These are phyloP conservation scores for Xylaria sp. DNA, from an alignment of 2,329 filamentous ascomycete species.

Conservation along the genomic window DNA sequence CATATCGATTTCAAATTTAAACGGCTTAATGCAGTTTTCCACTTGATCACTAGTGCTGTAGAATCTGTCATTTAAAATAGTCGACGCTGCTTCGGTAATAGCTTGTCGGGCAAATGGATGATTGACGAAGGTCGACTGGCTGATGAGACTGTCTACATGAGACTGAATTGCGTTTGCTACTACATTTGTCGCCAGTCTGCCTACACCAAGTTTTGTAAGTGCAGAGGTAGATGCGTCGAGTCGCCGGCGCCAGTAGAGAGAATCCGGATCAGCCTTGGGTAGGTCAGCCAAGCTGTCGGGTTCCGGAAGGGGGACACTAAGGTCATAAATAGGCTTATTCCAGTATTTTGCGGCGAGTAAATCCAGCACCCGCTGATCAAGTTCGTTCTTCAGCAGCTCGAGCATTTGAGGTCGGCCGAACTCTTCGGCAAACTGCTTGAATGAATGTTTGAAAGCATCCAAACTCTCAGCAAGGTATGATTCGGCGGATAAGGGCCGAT, in stretches of 20 bases:
- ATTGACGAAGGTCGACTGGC: conserved; percentile 83
- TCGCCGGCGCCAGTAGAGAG: conserved; percentile 92
- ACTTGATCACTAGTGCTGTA: conserved; percentile 98
- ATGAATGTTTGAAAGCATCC: conserved; percentile 96
- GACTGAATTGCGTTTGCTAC: conserved; percentile 88
- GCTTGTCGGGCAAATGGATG: conserved; percentile 93
- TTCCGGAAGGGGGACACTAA: conserved; percentile 74
- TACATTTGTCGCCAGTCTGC: conserved; percentile 89
- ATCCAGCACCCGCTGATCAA: conserved; percentile 95
- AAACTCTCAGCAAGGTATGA: conserved; percentile 96
- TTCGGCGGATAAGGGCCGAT: conserved; percentile 91
- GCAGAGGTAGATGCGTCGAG: conserved; percentile 91
- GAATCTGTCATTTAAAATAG: conserved; percentile 91
- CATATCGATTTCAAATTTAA: conserved; percentile 97
- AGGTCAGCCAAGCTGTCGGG: conserved; percentile 79
- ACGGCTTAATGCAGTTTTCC: conserved; percentile 98
- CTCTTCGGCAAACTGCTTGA: conserved; percentile 89
- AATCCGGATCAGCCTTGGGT: conserved; percentile 85
- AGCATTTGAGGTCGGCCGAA: conserved; percentile 93
- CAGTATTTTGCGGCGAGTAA: conserved; percentile 93
- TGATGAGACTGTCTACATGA: conserved; percentile 82
- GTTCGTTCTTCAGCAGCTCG: conserved; percentile 87
- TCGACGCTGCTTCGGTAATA: conserved; percentile 90
- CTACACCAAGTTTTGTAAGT: conserved; percentile 93
- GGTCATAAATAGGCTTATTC: conserved; percentile 93